Conservation (phyloP, 768 basidiomycete species). For the Harrya chromipes region DNA sequence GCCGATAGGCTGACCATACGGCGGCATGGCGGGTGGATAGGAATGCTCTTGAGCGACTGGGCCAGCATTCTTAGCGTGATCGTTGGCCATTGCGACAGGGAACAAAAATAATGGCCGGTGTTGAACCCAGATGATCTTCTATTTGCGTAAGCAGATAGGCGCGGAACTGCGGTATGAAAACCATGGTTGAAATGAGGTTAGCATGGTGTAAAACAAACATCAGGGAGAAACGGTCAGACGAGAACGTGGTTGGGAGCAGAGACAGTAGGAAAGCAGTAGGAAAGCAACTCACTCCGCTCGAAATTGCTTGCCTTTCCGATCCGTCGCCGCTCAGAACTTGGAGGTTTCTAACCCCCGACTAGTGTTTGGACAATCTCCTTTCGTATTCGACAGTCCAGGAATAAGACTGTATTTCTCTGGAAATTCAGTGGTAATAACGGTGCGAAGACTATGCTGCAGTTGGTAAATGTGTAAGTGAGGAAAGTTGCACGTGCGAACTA, state of each 20-base stretch:
- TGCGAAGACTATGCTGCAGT: constrained; percentile 15
- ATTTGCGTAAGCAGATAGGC: constrained; percentile 33
- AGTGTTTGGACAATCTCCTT: constrained; percentile 3
- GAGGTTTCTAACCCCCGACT: constrained; percentile 15
- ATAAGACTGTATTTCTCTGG: constrained; percentile 7
- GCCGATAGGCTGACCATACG: constrained; percentile 27
- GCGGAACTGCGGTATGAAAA: constrained; percentile 16
- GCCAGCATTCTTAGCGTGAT: constrained; percentile 34
- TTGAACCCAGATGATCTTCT: constrained; percentile 20
- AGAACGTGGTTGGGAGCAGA: not conserved
- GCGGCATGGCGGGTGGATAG: constrained; percentile 27
- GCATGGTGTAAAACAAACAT: not conserved
- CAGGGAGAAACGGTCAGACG: constrained; percentile 4
- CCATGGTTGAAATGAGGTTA: constrained; percentile 21
- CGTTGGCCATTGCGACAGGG: constrained; percentile 28
- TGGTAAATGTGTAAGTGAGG: constrained; percentile 28
- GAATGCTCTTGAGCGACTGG: constrained; percentile 35
- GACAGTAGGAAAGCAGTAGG: constrained; percentile 1
- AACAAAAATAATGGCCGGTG: constrained; percentile 28
- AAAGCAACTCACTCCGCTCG: constrained; percentile 35
- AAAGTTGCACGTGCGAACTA: constrained; percentile 32
- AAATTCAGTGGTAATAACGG: constrained; percentile 8
- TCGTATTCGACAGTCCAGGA: constrained; percentile 8
- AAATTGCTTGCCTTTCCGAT: constrained; percentile 37
- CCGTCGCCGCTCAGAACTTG: constrained; percentile 36